Base-by-base conservation (phyloP, 2,329 filamentous ascomycete genomes). In the Cylindrodendrum hubeiense region DNA sequence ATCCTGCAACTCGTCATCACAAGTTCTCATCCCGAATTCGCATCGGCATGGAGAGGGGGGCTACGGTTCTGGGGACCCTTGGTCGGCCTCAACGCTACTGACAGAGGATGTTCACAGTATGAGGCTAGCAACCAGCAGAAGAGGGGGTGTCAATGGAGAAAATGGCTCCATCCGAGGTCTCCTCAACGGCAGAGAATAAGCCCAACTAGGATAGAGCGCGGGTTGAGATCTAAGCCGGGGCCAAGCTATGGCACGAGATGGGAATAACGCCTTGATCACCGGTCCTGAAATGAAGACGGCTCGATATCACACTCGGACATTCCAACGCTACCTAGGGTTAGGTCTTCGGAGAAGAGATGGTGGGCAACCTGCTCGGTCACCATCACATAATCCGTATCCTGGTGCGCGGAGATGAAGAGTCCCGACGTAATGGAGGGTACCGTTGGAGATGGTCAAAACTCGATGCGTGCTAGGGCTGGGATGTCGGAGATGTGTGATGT, bases 111-210 rank as follows among this genome's bases (percentile, higher is more conserved):
- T 59, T 63, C 57, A 65, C 58, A 65, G 63, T 62, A 61, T 34
- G 63, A 65, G 54, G 46, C 63, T 65, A 62, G 26, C 13, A 28
- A 34, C 22, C 41, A 26, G 26, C 51, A 30, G 19, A 49, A 57
- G 44, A 50, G 52, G 63, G 56, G 58, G 63, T 30, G 63, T 65
- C 41, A 17, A 62, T 51, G 33, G 58, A 61, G 57, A 52, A 13
- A 73, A 67, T 60, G 60, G 70, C 63, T 47, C 52, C 55, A 51
- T 65, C 41, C 62, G 60, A 67, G 41, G 49, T 55, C 57, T 63
- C 49, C 57, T 62, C 56, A 51, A 19, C 59, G 50, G 44, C 65
- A 68, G 67, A 67, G 69, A 64, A 63, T 39, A 67, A 65, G 49
- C 57, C 52, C 43, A 52, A 51, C 61, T 47, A 50, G 61, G 55